Base-by-base conservation (phyloP, 1,284 basidiomycete species). In the Mycosarcoma maydis region DNA sequence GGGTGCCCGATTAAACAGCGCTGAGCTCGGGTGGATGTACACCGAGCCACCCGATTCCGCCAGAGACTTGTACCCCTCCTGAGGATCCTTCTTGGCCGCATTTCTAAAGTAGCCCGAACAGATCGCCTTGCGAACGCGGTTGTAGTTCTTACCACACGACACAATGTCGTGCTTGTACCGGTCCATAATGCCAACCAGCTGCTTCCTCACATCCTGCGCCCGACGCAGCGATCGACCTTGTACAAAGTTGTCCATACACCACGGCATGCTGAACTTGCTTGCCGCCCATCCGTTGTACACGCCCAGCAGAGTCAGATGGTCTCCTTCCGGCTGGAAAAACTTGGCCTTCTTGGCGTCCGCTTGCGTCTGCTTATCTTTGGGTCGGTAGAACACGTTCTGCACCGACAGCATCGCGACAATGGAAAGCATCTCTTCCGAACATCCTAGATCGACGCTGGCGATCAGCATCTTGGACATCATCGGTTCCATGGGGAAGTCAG, bases 291-390 rank as follows among this genome's bases (percentile, higher is more conserved):
- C 95, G 72, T 98, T 98, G 85, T 98, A 98, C 3, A 98, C 96
- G 4, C 94, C 92, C 61, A 98, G 84, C 26, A 99, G 84, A 6
- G 95, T 99, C 41, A 99, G 85, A 80, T 98, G 91, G 78, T 99
- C 95, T 8, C 95, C 96, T 84, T 98, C 96, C 0, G 95, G 92
- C 81, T 98, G 81, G 72, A 80, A 81, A 66, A 81, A 80, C 83
- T 98, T 97, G 27, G 95, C 95, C 83, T 98, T 98, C 85, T 98
- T 98, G 22, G 94, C 93, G 83, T 98, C 95, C 0, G 96, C 96
- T 84, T 98, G 95, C 11, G 92, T 92, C 82, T 98, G 95, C 83
- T 98, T 98, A 83, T 98, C 95, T 83, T 98, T 97, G 4, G 95
- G 95, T 33, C 95, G 88, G 83, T 98, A 98, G 83, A 98, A 98